Evolutionary conservation across 768 basidiomycete genomes (phyloP), one percentile per base, ranked within the genome.

Genomic region (Suillus spraguei): DNA sequence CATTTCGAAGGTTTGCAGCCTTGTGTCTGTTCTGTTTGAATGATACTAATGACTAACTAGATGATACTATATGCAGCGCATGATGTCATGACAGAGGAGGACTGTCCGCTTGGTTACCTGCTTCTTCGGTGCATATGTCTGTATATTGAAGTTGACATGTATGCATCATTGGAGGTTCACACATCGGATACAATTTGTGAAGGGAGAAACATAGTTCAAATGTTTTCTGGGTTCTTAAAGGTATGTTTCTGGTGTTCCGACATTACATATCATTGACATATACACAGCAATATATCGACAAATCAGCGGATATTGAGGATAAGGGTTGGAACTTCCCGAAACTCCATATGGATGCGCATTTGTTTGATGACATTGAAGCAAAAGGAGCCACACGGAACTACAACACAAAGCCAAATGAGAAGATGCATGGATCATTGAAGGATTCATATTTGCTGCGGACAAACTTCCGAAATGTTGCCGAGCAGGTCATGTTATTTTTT

Each of bases 321-420:
- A 67, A 65, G 74, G 74, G 62, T 24, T 77, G 74, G 71, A 67
- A 76, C 36, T 78, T 77, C 46, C 75, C 72, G 0, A 79, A 79
- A 63, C 49, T 66, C 0, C 78, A 80, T 41, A 62, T 63, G 1
- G 70, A 76, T 17, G 22, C 53, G 8, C 78, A 81, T 63, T 28
- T 73, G 0, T 75, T 78, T 35, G 60, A 68, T 6, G 72, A 79
- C 42, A 78, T 81, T 24, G 28, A 60, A 49, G 38, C 28, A 2
- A 78, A 78, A 53, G 79, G 79, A 14, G 74, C 64, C 0, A 70
- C 75, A 0, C 36, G 62, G 0, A 75, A 76, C 54, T 78, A 72
- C 56, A 76, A 72, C 35, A 76, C 75, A 6, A 75, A 75, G 61
- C 68, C 69, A 7, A 75, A 73, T 59, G 74, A 80, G 56, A 65